Evolutionary conservation across 176 grass and related monocot genomes (phyloP).

Genomic region (Zoysia pacifica): DNA sequence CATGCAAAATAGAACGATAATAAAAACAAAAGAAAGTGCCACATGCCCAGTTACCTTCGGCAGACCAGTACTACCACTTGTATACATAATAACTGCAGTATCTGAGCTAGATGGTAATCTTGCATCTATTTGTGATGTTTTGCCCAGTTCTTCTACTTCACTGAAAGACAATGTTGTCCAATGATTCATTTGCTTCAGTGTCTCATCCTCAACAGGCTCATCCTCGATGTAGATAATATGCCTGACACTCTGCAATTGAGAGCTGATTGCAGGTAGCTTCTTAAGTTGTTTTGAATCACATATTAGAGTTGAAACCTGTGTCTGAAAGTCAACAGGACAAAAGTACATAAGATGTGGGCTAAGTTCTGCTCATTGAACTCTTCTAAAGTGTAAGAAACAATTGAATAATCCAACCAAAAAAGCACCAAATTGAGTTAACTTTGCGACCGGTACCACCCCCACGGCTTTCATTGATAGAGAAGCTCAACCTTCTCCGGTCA

Average conservation of each 20-base stretch:
- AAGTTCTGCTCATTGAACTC: not conserved
- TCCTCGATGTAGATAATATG: slow-evolving; percentile 90
- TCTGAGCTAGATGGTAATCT: slow-evolving; percentile 67
- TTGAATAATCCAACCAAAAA: not conserved
- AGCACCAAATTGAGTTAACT: not conserved
- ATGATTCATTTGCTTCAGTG: slow-evolving; percentile 50
- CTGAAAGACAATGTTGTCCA: slow-evolving; percentile 57
- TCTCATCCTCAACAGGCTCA: slow-evolving; percentile 63
- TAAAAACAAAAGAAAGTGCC: slow-evolving; percentile 15
- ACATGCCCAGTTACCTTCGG: slow-evolving; percentile 63
- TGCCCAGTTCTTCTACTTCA: slow-evolving; percentile 74
- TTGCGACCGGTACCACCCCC: not conserved
- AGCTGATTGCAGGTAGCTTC: slow-evolving; percentile 71
- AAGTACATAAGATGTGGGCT: slow-evolving; percentile 3
- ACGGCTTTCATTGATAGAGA: no score
- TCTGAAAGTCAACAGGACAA: slow-evolving; percentile 58
- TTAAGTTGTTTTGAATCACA: slow-evolving; percentile 93
- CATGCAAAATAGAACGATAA: not conserved
- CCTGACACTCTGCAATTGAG: slow-evolving; percentile 56
- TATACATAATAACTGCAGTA: slow-evolving; percentile 92
- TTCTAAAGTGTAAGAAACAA: not conserved
- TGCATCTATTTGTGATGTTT: slow-evolving; percentile 48
- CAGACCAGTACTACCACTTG: slow-evolving; percentile 88
- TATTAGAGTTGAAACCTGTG: slow-evolving; percentile 78
- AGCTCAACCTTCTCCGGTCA: no score